A percentile compares a stretch with the other conserved stretches of the same genome.
These are phyloP conservation scores for Pelagophyceae sp. DNA, from an alignment of 352 stramenopile genomes.

Conservation along the genomic window DNA sequence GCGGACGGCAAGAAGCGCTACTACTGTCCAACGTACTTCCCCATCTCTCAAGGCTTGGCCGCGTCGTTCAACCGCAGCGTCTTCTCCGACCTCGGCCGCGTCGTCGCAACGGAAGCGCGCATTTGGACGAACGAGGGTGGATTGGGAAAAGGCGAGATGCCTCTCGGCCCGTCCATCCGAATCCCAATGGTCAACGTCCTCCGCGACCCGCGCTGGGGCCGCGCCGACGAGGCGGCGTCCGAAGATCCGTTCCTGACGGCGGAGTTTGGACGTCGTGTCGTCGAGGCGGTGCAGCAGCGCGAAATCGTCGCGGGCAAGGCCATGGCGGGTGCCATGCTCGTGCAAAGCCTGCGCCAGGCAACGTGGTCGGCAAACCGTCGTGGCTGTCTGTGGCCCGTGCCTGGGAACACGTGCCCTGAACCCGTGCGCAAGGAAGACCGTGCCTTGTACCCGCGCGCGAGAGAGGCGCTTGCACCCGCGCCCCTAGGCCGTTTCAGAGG, in stretches of 20 bases:
- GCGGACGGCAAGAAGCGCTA: background rate
- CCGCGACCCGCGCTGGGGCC: background rate
- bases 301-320: too few relatives aligned
- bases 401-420: too few relatives aligned
- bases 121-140: background rate
- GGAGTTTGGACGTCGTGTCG: background rate
- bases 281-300: background rate
- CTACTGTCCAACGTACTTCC: slow-evolving; percentile 6
- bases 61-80: slow-evolving; percentile 8
- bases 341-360: too few relatives aligned
- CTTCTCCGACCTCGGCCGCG: background rate
- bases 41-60: background rate
- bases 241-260: slow-evolving; percentile 1
- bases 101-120: background rate
- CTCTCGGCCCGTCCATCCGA: background rate
- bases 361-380: too few relatives aligned
- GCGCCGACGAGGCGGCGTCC: background rate
- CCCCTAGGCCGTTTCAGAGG: too few relatives aligned
- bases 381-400: too few relatives aligned
- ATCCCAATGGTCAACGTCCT: background rate
- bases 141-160: background rate
- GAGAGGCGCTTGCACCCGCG: too few relatives aligned
- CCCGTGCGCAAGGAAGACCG: too few relatives aligned
- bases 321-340: too few relatives aligned
- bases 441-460: too few relatives aligned